These are phyloP conservation scores for Metarhizium robertsii DNA, from an alignment of 2,329 filamentous ascomycete genomes.

Conservation along the genomic window DNA sequence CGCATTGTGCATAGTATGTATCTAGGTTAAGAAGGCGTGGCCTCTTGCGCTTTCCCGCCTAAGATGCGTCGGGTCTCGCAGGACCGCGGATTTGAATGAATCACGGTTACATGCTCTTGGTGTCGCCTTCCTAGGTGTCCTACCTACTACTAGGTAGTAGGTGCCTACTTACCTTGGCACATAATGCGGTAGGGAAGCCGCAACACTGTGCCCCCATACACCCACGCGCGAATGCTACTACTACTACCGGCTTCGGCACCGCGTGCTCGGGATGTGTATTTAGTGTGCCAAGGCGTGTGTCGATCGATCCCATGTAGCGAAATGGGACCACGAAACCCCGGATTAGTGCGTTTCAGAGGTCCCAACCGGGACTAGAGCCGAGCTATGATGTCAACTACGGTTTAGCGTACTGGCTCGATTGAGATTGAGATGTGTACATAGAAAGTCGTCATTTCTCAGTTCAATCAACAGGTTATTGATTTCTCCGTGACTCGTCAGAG, in stretches of 20 bases:
- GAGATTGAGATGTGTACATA: conserved; percentile 1
- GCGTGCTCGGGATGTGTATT: conserved; percentile 1
- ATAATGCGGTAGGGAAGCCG: too few relatives aligned
- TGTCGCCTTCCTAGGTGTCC: background rate
- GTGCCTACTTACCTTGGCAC: too few relatives aligned
- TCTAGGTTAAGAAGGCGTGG: background rate
- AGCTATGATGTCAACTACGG: background rate
- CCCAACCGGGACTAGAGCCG: conserved; percentile 7
- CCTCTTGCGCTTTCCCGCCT: background rate
- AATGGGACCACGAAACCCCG: conserved; percentile 4
- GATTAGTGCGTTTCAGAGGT: conserved; percentile 13
- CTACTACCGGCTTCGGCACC: background rate
- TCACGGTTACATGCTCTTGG: background rate
- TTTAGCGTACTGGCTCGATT: background rate
- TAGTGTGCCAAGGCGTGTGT: conserved; percentile 6
- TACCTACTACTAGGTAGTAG: too few relatives aligned
- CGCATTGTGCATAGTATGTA: background rate
- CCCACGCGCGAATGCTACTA: background rate
- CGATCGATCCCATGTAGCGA: conserved; percentile 5
- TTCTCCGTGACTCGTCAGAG: background rate
- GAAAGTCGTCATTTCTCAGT: background rate
- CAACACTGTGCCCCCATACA: too few relatives aligned
- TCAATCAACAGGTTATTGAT: background rate
- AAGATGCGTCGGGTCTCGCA: background rate
- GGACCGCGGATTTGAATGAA: background rate